Evolutionary conservation across 1,284 basidiomycete genomes (phyloP).

Genomic region (Rhizoctonia solani): DNA sequence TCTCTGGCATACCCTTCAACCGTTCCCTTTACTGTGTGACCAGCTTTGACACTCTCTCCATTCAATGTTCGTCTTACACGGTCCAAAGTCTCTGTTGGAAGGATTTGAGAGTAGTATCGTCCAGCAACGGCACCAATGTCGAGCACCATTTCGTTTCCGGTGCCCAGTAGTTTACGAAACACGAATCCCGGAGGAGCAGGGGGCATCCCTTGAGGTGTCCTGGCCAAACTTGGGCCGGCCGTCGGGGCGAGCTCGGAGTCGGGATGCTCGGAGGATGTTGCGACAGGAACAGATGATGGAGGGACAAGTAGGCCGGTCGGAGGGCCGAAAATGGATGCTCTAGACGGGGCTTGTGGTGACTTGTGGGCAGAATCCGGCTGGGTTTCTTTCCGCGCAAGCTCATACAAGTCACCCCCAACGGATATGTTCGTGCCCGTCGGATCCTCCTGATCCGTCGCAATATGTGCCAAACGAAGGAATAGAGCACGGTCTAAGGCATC

Average conservation of each 20-base stretch:
- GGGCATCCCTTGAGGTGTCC: conserved; percentile 54
- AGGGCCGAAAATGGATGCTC: not conserved
- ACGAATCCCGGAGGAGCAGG: conserved; percentile 63
- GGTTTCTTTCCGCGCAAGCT: conserved; percentile 54
- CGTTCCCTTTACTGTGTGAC: not conserved
- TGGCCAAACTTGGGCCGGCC: not conserved
- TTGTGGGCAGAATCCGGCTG: not conserved
- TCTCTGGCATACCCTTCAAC: conserved; percentile 5
- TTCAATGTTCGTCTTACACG: not conserved
- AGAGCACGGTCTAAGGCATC: conserved; percentile 65
- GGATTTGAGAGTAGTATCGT: conserved; percentile 64
- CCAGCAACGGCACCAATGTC: conserved; percentile 69
- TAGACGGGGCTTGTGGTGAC: not conserved
- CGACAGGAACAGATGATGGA: not conserved
- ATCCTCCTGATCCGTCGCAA: conserved; percentile 54
- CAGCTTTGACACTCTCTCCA: not conserved
- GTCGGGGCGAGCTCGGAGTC: not conserved
- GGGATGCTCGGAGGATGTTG: not conserved
- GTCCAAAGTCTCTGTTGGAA: conserved; percentile 40
- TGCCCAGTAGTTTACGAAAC: conserved; percentile 66
- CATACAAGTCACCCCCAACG: conserved; percentile 69
- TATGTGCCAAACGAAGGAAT: conserved; percentile 65
- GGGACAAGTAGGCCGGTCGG: conserved; percentile 9
- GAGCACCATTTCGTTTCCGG: conserved; percentile 66
- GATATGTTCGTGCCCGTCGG: not conserved